These are phyloP conservation scores for Cryptococcus jaspeensis DNA, from an alignment of 1,284 basidiomycete species.

Conservation along the genomic window DNA sequence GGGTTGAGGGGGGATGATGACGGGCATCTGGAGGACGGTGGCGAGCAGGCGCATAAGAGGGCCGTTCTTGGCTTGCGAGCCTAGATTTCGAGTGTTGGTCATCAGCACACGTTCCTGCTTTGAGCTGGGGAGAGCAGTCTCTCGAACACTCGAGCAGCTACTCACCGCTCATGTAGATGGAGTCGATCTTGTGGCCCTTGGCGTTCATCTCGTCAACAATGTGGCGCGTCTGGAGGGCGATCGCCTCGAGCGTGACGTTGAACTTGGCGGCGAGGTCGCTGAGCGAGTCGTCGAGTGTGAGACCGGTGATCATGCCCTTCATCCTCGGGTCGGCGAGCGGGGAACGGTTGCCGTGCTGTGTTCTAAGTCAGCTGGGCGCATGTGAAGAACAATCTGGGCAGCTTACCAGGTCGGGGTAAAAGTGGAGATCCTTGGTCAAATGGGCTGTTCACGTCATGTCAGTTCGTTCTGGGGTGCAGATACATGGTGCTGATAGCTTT, in stretches of 20 bases:
- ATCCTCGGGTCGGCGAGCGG: slow-evolving; percentile 92
- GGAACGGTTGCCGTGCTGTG: slow-evolving; percentile 73
- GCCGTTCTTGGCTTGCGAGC: slow-evolving; percentile 83
- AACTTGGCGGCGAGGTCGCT: slow-evolving; percentile 86
- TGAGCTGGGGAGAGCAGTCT: background rate
- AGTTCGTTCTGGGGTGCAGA: background rate
- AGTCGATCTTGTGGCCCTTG: slow-evolving; percentile 77
- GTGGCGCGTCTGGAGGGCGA: slow-evolving; percentile 92
- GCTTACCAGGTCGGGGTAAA: slow-evolving; percentile 85
- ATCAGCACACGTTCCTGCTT: background rate
- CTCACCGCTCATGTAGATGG: slow-evolving; percentile 75
- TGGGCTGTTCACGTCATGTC: slow-evolving; percentile 56
- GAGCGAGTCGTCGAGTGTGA: slow-evolving; percentile 75
- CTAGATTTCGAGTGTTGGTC: slow-evolving; percentile 39
- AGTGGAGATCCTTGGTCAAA: slow-evolving; percentile 82
- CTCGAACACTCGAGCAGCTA: slow-evolving; percentile 8
- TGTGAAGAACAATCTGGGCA: background rate
- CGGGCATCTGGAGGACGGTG: slow-evolving; percentile 76
- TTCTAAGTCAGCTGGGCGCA: background rate
- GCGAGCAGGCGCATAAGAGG: slow-evolving; percentile 85
- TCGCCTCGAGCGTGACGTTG: slow-evolving; percentile 86
- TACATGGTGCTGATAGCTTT: background rate
- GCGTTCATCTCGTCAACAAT: slow-evolving; percentile 89
- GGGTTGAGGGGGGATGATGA: slow-evolving; percentile 76
- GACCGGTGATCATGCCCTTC: slow-evolving; percentile 85